Base-by-base conservation (phyloP, 345 rosid genomes). In the Moricandia arvensis region DNA sequence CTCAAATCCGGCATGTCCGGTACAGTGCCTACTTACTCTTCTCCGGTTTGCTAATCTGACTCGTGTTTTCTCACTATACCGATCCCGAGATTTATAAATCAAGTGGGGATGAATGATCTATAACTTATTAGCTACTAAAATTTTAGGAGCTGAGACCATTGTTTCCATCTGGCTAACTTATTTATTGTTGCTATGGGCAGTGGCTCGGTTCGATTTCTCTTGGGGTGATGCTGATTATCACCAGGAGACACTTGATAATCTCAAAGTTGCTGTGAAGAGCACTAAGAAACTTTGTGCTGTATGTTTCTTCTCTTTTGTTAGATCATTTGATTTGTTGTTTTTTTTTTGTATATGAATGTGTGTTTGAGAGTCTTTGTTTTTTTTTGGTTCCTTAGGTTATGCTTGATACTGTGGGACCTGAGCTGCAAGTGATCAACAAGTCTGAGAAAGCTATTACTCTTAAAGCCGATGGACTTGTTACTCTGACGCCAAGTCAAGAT, bases 1-100 rank as follows among this genome's bases (percentile, higher is more conserved):
- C 88, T 94, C 61, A 90, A 87, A 76, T 94, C 95, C 51, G 96
- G 97, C 70, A 91, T 94, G 98, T 93, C 98, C 1, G 98, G 97
- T 85, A 79, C 51, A 45, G 43, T 55, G 11, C 3, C 38, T 61
- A 17, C 51, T 45, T 41, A 5, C 65, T 11, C 24, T 41, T 21
- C 29, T 4, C 45, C 16, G 21, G 55, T 47, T 47, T 47, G 8
- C 53, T 47, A n/a, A 68, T 4, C 8, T 63, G 66, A 43, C 29
- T 58, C 31, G 34, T 18, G 29, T 16, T 24, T 54, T 21, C 5
- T 31, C 69, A 12, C 47, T 62, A 4, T 1, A 41, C 49, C 49
- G 18, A 5, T 58, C 30, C 33, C 24, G 10, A 41, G 49, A 41
- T 41, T 38, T 41, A 38, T 9, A 12, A 29, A 29, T 29, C 31